Percentiles rank a stretch among this genome's conserved stretches.
These are phyloP conservation scores for Xylaria acuta DNA, from an alignment of 495 filamentous ascomycete species.

Conservation along the genomic window DNA sequence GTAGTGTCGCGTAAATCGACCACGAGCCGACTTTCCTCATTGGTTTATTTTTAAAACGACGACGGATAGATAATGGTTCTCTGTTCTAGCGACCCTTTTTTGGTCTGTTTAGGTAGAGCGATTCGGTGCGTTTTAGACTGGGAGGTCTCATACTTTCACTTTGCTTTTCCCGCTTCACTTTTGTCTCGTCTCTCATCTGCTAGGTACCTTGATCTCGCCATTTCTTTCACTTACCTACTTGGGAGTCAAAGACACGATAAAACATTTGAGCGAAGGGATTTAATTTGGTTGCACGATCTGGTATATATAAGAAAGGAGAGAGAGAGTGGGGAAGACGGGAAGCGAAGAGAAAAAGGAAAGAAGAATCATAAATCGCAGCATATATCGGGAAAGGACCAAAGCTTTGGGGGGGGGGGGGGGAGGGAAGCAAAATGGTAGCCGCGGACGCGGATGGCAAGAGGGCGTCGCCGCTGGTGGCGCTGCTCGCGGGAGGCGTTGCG, in stretches of 20 bases:
- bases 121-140: neutral
- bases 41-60: neutral
- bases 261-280: neutral
- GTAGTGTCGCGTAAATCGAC: neutral
- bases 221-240: neutral
- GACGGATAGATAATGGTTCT: neutral
- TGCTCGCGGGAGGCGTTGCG: conserved; percentile 61
- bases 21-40: neutral
- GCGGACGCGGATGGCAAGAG: conserved; percentile 34
- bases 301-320: neutral
- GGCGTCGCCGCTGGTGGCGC: conserved; percentile 52
- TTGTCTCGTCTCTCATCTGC: neutral
- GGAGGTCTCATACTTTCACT: neutral
- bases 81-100: neutral
- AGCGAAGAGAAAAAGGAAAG: neutral
- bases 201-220: neutral
- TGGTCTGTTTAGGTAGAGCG: neutral
- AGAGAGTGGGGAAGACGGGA: neutral
- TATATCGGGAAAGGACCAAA: neutral
- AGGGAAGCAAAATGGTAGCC: conserved; percentile 21
- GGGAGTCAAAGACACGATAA: neutral
- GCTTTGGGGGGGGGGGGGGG: neutral
- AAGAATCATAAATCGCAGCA: neutral
- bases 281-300: neutral
- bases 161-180: neutral